A percentile compares a stretch with the other conserved stretches of the same genome.
Evolutionary conservation across 1,284 basidiomycete genomes (phyloP).

Genomic region (Pterulicium gracile): DNA sequence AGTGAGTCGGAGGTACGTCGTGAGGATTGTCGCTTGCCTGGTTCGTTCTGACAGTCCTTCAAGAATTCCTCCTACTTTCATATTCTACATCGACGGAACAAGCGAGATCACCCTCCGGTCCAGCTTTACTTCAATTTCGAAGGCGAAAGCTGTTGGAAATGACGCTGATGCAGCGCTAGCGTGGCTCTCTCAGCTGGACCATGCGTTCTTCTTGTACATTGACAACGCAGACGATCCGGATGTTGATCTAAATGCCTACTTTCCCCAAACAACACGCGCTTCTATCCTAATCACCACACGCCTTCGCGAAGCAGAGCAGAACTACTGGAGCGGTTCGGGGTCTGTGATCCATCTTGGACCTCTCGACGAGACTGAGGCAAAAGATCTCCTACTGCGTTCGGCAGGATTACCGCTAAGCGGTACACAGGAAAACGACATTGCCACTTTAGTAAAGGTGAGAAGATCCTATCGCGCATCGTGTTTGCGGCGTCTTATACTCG

Average conservation of each 20-base stretch:
- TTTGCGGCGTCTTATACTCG: neutral
- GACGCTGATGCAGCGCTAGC: neutral
- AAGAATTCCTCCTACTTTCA: neutral
- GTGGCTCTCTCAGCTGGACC: neutral
- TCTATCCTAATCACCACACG: constrained; percentile 1
- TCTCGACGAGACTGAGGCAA: neutral
- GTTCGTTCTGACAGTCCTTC: neutral
- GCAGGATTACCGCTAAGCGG: neutral
- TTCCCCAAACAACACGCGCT: neutral
- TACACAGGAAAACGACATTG: no score
- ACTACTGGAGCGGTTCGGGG: neutral
- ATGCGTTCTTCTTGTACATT: neutral
- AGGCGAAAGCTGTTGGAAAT: neutral
- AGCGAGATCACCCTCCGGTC: neutral
- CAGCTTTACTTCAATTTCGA: neutral
- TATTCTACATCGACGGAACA: neutral
- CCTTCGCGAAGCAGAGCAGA: neutral
- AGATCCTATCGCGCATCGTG: neutral
- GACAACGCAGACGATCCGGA: neutral
- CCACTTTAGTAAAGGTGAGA: no score
- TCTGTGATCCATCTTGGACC: neutral
- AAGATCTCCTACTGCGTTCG: neutral
- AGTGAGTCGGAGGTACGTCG: neutral
- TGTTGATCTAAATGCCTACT: neutral
- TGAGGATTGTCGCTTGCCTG: neutral